Evolutionary conservation across 352 stramenopile genomes (phyloP).

Genomic region (Stramenopiles sp.): DNA sequence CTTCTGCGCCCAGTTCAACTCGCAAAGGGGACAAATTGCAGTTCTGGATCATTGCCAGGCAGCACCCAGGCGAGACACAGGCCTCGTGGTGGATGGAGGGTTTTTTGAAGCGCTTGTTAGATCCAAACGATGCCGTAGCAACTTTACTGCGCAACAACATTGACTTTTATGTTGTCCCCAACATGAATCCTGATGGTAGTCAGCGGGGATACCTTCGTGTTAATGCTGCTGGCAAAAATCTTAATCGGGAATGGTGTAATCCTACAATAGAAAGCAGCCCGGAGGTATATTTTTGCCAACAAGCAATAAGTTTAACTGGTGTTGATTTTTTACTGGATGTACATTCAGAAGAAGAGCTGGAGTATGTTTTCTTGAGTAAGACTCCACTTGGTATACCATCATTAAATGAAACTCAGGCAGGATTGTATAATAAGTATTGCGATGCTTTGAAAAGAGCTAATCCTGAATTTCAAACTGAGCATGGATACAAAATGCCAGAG

Average conservation of each 20-base stretch:
- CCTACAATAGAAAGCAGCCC: conserved; percentile 34
- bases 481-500: conserved; percentile 28
- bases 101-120: conserved; percentile 30
- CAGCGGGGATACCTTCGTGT: conserved; percentile 37
- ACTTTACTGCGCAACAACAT: conserved; percentile 26
- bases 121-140: conserved; percentile 5
- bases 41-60: conserved; percentile 41
- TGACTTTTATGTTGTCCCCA: conserved; percentile 42
- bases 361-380: conserved; percentile 40
- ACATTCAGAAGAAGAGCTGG: conserved; percentile 43
- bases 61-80: conserved; percentile 43
- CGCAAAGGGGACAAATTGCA: no score
- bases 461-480: conserved; percentile 34
- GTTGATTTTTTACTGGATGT: conserved; percentile 42
- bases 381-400: conserved; percentile 33
- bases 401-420: conserved; percentile 34
- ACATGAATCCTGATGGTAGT: conserved; percentile 42
- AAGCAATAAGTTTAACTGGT: conserved; percentile 38
- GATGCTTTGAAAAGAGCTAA: no score
- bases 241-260: conserved; percentile 43
- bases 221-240: conserved; percentile 39
- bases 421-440: conserved; percentile 32
- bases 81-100: conserved; percentile 37
- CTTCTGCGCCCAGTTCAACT: no score
- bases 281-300: conserved; percentile 36